Conservation (phyloP, 192 early-diverging fungal species). For the Backusella parvicylindrica region DNA sequence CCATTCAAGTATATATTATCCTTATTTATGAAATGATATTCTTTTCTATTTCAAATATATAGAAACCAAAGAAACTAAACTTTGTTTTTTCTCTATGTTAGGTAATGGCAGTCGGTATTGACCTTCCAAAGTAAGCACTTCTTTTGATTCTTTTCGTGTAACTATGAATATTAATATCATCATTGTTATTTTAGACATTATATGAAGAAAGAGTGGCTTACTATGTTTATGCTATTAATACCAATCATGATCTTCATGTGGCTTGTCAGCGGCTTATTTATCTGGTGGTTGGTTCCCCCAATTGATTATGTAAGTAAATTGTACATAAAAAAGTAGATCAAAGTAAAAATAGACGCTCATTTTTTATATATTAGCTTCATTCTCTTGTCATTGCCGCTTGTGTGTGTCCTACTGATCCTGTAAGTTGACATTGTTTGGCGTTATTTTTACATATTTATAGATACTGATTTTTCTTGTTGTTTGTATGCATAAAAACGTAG, state of each 20-base stretch:
- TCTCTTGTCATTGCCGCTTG: slow-evolving; percentile 80
- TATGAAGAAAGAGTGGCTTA: slow-evolving; percentile 54
- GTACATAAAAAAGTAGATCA: background rate
- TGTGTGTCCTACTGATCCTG: slow-evolving; percentile 90
- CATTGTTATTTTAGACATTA: slow-evolving; percentile 25
- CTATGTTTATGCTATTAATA: slow-evolving; percentile 66
- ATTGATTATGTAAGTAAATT: slow-evolving; percentile 48
- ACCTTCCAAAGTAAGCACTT: slow-evolving; percentile 63
- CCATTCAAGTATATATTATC: slow-evolving; percentile 58
- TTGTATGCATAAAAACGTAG: slow-evolving; percentile 16
- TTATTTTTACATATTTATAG: background rate
- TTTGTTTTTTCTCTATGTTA: slow-evolving; percentile 24
- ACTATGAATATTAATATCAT: background rate
- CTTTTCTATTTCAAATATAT: background rate
- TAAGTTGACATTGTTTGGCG: slow-evolving; percentile 27
- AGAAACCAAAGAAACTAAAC: background rate
- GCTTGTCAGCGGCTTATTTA: slow-evolving; percentile 60
- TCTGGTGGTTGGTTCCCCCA: slow-evolving; percentile 56
- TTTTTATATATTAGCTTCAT: slow-evolving; percentile 51
- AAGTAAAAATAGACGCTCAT: background rate
- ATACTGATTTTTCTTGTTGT: background rate
- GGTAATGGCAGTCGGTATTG: slow-evolving; percentile 83
- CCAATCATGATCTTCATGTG: slow-evolving; percentile 85
- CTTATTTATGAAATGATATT: background rate
- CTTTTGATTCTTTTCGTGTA: background rate